A percentile compares a stretch with the other conserved stretches of the same genome.
Evolutionary conservation across 768 basidiomycete species (phyloP).

Genomic region (Dendrothele bispora): DNA sequence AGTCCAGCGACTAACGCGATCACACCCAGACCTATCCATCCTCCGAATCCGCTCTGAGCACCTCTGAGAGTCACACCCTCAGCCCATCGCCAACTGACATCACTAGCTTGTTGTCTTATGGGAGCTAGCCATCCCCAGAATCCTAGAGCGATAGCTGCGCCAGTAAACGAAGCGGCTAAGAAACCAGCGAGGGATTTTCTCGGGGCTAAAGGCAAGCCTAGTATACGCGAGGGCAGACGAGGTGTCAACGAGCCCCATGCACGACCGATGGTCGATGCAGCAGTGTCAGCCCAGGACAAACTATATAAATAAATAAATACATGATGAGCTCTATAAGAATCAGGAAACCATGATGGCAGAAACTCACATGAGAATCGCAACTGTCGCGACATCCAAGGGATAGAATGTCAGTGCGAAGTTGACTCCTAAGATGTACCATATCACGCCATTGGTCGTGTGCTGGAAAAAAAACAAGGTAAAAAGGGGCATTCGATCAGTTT

Average conservation of each 20-base stretch:
- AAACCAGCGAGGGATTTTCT: constrained; percentile 88
- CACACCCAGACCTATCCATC: constrained; percentile 52
- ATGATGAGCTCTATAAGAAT: constrained; percentile 3
- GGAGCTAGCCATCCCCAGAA: constrained; percentile 75
- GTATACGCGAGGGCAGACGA: constrained; percentile 44
- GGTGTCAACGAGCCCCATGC: constrained; percentile 68
- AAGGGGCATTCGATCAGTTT: constrained; percentile 7
- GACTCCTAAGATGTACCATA: constrained; percentile 90
- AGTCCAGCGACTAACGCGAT: constrained; percentile 69
- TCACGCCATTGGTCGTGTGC: constrained; percentile 80
- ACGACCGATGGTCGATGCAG: constrained; percentile 91
- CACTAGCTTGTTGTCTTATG: constrained; percentile 31
- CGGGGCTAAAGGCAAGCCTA: constrained; percentile 66
- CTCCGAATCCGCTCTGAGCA: constrained; percentile 22
- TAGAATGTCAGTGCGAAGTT: constrained; percentile 72
- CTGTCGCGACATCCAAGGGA: constrained; percentile 86
- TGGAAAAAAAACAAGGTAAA: constrained; percentile 23
- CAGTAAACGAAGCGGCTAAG: constrained; percentile 73
- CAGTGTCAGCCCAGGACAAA: constrained; percentile 94
- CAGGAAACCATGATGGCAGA: constrained; percentile 1
- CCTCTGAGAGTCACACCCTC: constrained; percentile 33
- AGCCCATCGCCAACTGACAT: constrained; percentile 59
- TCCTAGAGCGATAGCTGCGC: constrained; percentile 58
- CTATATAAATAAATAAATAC: constrained; percentile 43
- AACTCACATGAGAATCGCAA: constrained; percentile 86